Conservation (phyloP, 345 rosid species). For the Gossypium raimondii region DNA sequence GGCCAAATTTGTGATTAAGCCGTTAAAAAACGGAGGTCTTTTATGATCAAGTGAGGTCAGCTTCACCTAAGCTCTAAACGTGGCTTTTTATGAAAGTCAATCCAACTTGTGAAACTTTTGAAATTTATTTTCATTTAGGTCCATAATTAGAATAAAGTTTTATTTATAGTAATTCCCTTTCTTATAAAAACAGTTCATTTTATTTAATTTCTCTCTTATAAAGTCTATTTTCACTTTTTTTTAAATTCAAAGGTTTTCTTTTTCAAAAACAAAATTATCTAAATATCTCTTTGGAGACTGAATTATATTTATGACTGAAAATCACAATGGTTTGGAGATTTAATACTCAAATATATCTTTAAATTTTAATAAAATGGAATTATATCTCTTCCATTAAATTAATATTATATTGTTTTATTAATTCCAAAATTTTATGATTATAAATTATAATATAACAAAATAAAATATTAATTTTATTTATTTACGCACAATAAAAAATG, state of each 20-base stretch:
- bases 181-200: neutral
- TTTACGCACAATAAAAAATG: no score
- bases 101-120: neutral
- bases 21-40: neutral
- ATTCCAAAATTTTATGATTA: no score
- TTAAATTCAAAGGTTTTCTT: neutral
- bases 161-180: neutral
- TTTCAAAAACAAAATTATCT: no score
- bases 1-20: no score
- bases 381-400: no score
- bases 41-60: neutral
- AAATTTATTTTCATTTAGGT: neutral
- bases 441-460: no score
- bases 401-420: no score
- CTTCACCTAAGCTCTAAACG: neutral
- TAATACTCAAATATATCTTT: neutral
- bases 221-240: neutral
- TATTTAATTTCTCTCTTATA: neutral
- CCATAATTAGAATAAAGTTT: neutral
- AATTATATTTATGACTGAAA: neutral
- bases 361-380: no score
- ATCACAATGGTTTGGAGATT: neutral
- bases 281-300: no score
- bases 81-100: neutral
- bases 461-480: no score